Base-by-base conservation (phyloP, 2,329 filamentous ascomycete species). In the Phialophora verrucosa region DNA sequence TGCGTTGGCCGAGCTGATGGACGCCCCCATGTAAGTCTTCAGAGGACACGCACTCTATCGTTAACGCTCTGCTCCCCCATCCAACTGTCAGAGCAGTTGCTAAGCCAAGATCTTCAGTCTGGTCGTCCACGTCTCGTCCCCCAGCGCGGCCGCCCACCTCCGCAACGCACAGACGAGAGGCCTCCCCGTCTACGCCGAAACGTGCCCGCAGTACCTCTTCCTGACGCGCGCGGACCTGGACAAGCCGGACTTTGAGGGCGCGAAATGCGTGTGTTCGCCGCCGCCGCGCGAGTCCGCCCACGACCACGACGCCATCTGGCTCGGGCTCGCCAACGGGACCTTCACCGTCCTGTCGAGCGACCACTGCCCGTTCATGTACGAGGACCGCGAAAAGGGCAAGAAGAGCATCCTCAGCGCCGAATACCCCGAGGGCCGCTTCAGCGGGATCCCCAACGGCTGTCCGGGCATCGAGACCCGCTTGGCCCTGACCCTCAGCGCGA, bases 391-490 rank as follows among this genome's bases (percentile, higher is more conserved):
- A 57, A 76, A 59, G 35, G 81, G 79, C 49, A 87, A 85, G 78
- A 84, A 83, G 74, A 79, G 79, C 0, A 80, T 79, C 63, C 78
- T 85, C 67, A 81, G 72, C 50, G 73, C 75, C 0, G 81, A 82
- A 35, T 79, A 78, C 64, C 83, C 83, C 0, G 62, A 75, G 1
- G 78, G 77, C 0, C 78, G 80, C 54, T 88, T 88, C 75, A 81
- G 82, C 54, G 82, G 85, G 64, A 85, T 88, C 49, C 85, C 86
- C 6, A 88, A 88, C 70, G 86, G 85, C 4, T 77, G 83, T 54
- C 84, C 85, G 0, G 86, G 85, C 0, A 79, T 88, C 29, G 86
- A 88, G 75, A 88, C 86, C 1, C 75, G 85, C 1, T 75, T 88
- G 23, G 76, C 84, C 0, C 75, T 87, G 3, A 78, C 79, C 0